phyloP scores from a whole-genome alignment of 2,329 filamentous ascomycete species.

The Talaromyces amestolkiae region DNA sequence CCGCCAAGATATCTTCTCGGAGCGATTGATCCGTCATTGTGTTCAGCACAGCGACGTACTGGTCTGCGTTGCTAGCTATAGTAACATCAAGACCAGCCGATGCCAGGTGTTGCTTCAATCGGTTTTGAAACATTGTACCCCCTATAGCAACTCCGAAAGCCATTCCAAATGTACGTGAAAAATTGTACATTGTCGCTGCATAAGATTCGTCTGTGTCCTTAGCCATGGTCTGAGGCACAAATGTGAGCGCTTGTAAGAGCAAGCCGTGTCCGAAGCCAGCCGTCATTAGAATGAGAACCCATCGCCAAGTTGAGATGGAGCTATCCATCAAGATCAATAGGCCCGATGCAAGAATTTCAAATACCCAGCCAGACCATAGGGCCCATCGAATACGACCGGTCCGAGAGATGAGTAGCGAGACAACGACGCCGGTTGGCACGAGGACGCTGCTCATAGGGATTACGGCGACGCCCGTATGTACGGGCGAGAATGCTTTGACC shows the following conservation, averaged over 20 bases:
- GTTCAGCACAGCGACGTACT: background rate
- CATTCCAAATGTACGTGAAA: slow-evolving; percentile 66
- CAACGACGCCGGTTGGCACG: slow-evolving; percentile 58
- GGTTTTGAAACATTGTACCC: slow-evolving; percentile 69
- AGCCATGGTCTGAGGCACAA: slow-evolving; percentile 62
- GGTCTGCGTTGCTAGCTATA: slow-evolving; percentile 4
- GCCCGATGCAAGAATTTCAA: slow-evolving; percentile 61
- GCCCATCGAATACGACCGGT: slow-evolving; percentile 62
- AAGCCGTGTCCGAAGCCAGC: slow-evolving; percentile 62
- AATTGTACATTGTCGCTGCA: slow-evolving; percentile 63
- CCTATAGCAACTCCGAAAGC: slow-evolving; percentile 64
- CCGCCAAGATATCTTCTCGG: background rate
- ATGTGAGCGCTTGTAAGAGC: slow-evolving; percentile 61
- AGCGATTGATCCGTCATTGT: background rate
- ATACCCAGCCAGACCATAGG: slow-evolving; percentile 60
- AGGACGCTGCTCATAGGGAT: slow-evolving; percentile 63
- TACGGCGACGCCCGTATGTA: slow-evolving; percentile 55
- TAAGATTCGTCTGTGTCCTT: slow-evolving; percentile 58
- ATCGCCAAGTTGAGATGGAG: slow-evolving; percentile 32
- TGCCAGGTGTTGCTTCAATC: slow-evolving; percentile 2
- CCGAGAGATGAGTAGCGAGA: slow-evolving; percentile 49
- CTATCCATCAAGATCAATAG: slow-evolving; percentile 26
- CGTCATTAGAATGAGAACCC: slow-evolving; percentile 61
- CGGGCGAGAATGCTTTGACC: slow-evolving; percentile 54
- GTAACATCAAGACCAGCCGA: background rate